Percentiles rank a stretch among this genome's conserved stretches.
Conservation (phyloP, 1,284 basidiomycete species). For the Peniophora sp. region DNA sequence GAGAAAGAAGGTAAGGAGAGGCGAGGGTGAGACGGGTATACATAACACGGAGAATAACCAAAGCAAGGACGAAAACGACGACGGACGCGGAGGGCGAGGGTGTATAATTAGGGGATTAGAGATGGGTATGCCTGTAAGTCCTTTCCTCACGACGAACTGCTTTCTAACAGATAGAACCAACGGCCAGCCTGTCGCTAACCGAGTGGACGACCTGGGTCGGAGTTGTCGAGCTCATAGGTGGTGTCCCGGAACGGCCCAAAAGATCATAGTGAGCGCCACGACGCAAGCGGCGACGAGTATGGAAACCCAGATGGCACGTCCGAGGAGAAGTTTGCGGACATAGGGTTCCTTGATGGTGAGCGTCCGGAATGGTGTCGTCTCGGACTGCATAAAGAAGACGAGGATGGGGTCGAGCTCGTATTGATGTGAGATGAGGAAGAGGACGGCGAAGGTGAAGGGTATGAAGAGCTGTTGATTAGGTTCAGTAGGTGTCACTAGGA, state of each 20-base stretch:
- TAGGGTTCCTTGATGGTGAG: constrained; percentile 88
- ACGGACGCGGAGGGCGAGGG: too few relatives aligned
- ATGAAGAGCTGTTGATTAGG: constrained; percentile 69
- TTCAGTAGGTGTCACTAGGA: constrained; percentile 9
- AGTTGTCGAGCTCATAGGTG: constrained; percentile 40
- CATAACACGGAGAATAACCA: too few relatives aligned
- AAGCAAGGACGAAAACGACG: too few relatives aligned
- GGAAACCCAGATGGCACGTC: constrained; percentile 81
- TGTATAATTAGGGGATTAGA: too few relatives aligned
- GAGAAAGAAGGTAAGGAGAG: too few relatives aligned
- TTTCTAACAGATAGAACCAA: too few relatives aligned
- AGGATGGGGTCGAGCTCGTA: constrained; percentile 95
- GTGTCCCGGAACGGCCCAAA: constrained; percentile 90
- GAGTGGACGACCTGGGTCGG: too few relatives aligned
- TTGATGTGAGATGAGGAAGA: constrained; percentile 88
- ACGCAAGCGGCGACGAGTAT: constrained; percentile 64
- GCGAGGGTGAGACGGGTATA: too few relatives aligned
- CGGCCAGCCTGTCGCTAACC: too few relatives aligned
- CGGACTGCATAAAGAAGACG: constrained; percentile 78
- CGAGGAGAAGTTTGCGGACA: constrained; percentile 81
- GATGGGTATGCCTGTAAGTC: too few relatives aligned
- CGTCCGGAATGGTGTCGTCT: constrained; percentile 89
- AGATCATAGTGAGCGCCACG: constrained; percentile 75
- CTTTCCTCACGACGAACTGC: too few relatives aligned
- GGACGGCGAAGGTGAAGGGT: constrained; percentile 85